Base-by-base conservation (phyloP, 1,284 basidiomycete genomes). In the Marasmius tenuissimus region DNA sequence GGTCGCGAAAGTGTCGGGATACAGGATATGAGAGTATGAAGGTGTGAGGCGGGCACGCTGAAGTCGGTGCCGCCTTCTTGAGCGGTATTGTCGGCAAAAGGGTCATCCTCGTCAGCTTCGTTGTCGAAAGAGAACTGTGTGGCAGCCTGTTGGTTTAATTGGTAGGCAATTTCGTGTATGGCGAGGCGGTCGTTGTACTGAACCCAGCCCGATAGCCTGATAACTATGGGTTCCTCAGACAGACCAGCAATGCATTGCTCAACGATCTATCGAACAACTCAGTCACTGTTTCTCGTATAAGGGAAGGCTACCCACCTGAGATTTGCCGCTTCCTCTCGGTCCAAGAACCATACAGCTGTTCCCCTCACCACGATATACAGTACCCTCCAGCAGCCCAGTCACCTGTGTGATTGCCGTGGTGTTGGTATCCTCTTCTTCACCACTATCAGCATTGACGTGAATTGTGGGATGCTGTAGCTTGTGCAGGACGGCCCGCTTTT, bases 141-240 rank as follows among this genome's bases (percentile, higher is more conserved):
- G 5, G 87, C 91, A 0, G 86, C 90, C 73, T 92, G 91, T 63
- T 84, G 79, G 8, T 83, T 77, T 4, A 95, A 74, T 69, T 98
- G 96, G 58, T 89, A 80, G 0, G 93, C 93, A 67, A 98, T 92
- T 74, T 97, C 94, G n/a, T 90, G 87, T 72, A 97, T 86, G n/a
- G 96, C 96, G 3, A 94, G 78, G 34, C 91, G 84, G 71, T 97
- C 96, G 54, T 89, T 93, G 34, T 83, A 85, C 66, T 97, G 94
- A 0, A 89, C 84, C 73, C 92, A 85, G 0, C 94, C 96, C n/a
- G 91, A 93, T 1, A 98, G 80, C 0, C 88, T 88, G 53, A 98
- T 83, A 45, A 94, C 73, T 61, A 97, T 88, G 0, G 92, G 86
- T 40, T 77, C 76, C 50, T 72, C 71, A 0, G 77, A 64, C 37